Evolutionary conservation across 169 alveolate species (phyloP), one percentile per base, ranked within the genome.

Genomic region (Fabrea salina): DNA sequence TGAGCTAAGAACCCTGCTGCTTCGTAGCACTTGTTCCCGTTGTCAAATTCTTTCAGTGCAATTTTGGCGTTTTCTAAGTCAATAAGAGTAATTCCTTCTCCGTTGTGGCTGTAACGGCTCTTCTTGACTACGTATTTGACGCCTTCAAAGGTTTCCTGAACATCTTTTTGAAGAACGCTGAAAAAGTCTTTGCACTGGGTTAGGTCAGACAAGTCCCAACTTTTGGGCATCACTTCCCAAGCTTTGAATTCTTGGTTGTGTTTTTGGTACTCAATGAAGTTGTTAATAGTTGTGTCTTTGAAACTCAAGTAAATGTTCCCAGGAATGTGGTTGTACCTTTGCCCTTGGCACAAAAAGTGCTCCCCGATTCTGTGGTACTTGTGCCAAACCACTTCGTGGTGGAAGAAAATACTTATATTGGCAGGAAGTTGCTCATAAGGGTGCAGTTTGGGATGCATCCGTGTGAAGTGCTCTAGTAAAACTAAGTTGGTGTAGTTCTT

Each of bases 261-360:
- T 50, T 74, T 74, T 25, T 35, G 56, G 39, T 74, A 74, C 8
- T 49, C 41, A 37, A 41, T 54, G 19, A 75, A 57, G 13, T 37
- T 39, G n/a, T 56, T 59, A 30, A 58, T 50, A 19, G 72, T 75
- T 35, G 30, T 19, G 47, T 75, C 82, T 33, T 75, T 75, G 35
- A 43, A 49, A 35, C 50, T 75, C 1, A 75, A 39, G 7, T 43
- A 22, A 5, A 44, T 64, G 58, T 75, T 57, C 8, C 82, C 82
- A 19, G 82, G 82, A 7, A 75, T 75, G n/a, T 75, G 82, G 35
- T 75, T 75, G 30, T 75, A 75, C 0, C 58, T 57, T 75, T 75
- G 54, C 6, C 59, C 40, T 35, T 54, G 27, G 19, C 82, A 75
- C 35, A 33, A 43, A 8, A 54, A 59, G 43, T 75, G 66, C 43